Conservation (phyloP, 2,329 filamentous ascomycete genomes). For the Monilinia vaccinii-corymbosi region DNA sequence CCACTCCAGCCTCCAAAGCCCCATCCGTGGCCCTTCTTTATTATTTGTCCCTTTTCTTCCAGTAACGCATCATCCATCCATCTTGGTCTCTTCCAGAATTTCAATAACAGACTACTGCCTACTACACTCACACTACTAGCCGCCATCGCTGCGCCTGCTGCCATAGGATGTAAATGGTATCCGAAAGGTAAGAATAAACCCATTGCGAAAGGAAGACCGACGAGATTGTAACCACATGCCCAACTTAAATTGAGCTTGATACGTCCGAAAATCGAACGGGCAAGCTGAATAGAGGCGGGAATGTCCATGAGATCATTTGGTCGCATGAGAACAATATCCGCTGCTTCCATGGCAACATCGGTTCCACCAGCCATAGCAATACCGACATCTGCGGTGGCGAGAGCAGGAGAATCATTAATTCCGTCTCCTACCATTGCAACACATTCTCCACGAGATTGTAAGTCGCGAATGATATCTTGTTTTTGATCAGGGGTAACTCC, state of each 20-base stretch:
- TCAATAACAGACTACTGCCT: slow-evolving; percentile 70
- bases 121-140: slow-evolving; percentile 86
- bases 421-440: slow-evolving; percentile 98
- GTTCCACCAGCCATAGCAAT: slow-evolving; percentile 90
- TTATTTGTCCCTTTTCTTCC: slow-evolving; percentile 43
- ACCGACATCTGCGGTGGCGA: slow-evolving; percentile 85
- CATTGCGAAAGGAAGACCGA: slow-evolving; percentile 95
- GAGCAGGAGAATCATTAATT: slow-evolving; percentile 94
- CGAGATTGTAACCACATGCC: slow-evolving; percentile 86
- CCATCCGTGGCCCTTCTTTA: slow-evolving; percentile 26
- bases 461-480: slow-evolving; percentile 68
- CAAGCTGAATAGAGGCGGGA: slow-evolving; percentile 75
- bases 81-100: slow-evolving; percentile 71
- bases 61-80: slow-evolving; percentile 77
- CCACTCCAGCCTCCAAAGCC: slow-evolving; percentile 34
- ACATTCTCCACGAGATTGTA: slow-evolving; percentile 65
- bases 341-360: slow-evolving; percentile 95
- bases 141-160: slow-evolving; percentile 90
- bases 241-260: slow-evolving; percentile 92
- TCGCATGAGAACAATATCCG: slow-evolving; percentile 91
- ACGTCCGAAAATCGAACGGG: slow-evolving; percentile 75
- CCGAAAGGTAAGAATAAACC: slow-evolving; percentile 88
- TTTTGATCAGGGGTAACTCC: slow-evolving; percentile 90
- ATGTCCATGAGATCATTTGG: slow-evolving; percentile 87
- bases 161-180: slow-evolving; percentile 82